phyloP scores from a whole-genome alignment of 2,329 filamentous ascomycete species.

The Thelonectria rubi region DNA sequence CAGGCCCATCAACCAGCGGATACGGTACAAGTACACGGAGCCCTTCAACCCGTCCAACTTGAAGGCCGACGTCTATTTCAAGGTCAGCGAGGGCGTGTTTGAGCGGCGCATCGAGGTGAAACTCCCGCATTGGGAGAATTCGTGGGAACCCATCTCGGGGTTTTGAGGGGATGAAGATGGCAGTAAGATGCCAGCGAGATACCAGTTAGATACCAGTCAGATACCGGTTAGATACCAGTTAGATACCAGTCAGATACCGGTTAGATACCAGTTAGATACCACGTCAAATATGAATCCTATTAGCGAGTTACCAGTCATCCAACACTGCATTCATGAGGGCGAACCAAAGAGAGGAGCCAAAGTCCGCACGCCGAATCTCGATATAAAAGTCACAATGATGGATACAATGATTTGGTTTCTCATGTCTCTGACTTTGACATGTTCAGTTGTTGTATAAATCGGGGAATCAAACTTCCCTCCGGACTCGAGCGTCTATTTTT shows the following conservation, averaged over 20 bases:
- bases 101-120: neutral
- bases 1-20: neutral
- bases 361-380: too few species aligned
- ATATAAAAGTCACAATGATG: too few species aligned
- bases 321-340: too few species aligned
- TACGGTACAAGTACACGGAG: neutral
- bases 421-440: neutral
- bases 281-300: too few species aligned
- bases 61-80: neutral
- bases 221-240: too few species aligned
- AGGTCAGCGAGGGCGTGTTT: neutral
- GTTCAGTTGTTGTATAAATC: constrained; percentile 23
- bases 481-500: constrained; percentile 20
- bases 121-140: neutral
- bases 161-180: neutral
- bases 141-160: neutral
- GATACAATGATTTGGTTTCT: too few species aligned
- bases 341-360: too few species aligned
- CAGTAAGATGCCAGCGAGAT: neutral
- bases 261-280: too few species aligned
- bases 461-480: constrained; percentile 29
- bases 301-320: too few species aligned
- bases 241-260: too few species aligned
- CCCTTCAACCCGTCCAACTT: neutral
- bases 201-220: too few species aligned